Base-by-base conservation (phyloP, 345 rosid species). In the Stellera chamaejasme region DNA sequence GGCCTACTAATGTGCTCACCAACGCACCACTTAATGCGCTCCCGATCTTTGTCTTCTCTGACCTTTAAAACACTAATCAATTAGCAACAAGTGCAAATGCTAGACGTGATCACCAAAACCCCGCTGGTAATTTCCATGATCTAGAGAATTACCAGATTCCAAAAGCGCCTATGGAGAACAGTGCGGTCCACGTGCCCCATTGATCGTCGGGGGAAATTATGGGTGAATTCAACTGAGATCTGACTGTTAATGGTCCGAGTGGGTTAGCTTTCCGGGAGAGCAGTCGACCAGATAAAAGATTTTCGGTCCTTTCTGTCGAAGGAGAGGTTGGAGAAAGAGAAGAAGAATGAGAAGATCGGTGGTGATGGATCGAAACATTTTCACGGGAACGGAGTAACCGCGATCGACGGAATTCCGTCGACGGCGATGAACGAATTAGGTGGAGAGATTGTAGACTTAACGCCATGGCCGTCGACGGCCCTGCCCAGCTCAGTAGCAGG, bases 111-210 rank as follows among this genome's bases (percentile, higher is more conserved):
- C 39, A 32, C 5, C 39, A 8, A 32, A 2, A 32, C 39, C 39
- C 39, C 5, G 5, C 39, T 8, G 39, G 5, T 5, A 32, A 5
- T 11, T 45, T 45, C 11, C 11, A 45, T 45, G 48, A 45, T 11
- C 28, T 26, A 11, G 45, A 50, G 3, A 26, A 14, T 47, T 79
- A 84, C 97, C 96, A 88, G 75, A 88, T 76, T 69, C 96, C 96
- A 28, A 88, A 75, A 63, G 95, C 90, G 10, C 88, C 85, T 9
- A 77, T 72, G 43, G 88, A 76, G 67, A 83, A 82, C 61, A 91
- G 95, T 10, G 87, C 81, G 48, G 95, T 77, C 98, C 95, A 91
- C 25, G 72, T 83, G 64, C 84, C 95, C 96, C 96, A 88, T 43
- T 75, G 75, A 55, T 85, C 98, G 52, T 78, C 68, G 1, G 92